These are phyloP conservation scores for Pontederia paniculata DNA, from an alignment of 176 grass and related monocot species.

Conservation along the genomic window DNA sequence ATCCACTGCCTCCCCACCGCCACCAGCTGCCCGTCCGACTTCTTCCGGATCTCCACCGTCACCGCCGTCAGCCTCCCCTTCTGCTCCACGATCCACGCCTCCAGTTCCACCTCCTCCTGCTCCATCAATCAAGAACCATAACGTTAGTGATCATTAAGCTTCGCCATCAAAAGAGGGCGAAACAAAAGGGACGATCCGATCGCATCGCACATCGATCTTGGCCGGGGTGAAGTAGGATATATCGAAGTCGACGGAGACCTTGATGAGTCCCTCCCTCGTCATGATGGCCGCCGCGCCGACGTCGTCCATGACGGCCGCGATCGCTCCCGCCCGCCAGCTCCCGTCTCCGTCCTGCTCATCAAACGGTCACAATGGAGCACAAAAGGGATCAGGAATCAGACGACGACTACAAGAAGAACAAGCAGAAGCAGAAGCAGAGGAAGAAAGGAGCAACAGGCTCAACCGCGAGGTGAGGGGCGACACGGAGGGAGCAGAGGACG, in stretches of 20 bases:
- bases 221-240: constrained; percentile 24
- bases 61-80: constrained; percentile 62
- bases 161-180: too few species aligned
- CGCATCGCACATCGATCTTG: constrained; percentile 6
- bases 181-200: too few species aligned
- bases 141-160: too few species aligned
- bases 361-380: background rate
- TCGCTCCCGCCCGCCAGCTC: constrained; percentile 14
- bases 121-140: too few species aligned
- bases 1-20: constrained; percentile 68
- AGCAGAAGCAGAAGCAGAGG: background rate
- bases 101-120: constrained; percentile 66
- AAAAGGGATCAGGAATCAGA: background rate
- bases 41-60: constrained; percentile 42
- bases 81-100: constrained; percentile 36
- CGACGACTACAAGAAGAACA: background rate
- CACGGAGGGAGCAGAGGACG: constrained; percentile 19
- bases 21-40: constrained; percentile 37
- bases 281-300: constrained; percentile 19
- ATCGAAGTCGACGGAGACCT: constrained; percentile 20
- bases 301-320: constrained; percentile 15
- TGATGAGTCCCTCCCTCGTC: constrained; percentile 20
- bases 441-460: background rate
- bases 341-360: constrained; percentile 19
- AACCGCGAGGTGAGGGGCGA: constrained; percentile 19